Conservation (phyloP, 148 eudicot genomes). For the Rhododendron kiyosumense region DNA sequence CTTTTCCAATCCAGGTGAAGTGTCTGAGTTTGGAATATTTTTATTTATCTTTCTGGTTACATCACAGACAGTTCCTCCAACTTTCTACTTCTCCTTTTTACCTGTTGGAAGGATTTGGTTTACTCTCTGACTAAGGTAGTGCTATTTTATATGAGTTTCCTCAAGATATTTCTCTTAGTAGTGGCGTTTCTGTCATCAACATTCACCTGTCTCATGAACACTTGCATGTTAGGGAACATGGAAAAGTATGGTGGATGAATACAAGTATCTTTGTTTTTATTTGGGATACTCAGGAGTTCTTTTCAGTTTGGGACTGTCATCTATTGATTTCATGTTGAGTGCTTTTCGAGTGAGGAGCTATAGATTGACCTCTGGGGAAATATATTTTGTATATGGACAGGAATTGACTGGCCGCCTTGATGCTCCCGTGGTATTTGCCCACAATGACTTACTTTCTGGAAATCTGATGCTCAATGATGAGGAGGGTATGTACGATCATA, state of each 20-base stretch:
- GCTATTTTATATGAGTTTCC: background rate
- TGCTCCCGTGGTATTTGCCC: slow-evolving; percentile 86
- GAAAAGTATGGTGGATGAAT: background rate
- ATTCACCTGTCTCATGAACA: background rate
- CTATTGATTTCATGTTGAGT: background rate
- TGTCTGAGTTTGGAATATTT: background rate
- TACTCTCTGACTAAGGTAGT: background rate
- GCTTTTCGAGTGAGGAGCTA: background rate
- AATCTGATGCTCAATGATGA: slow-evolving; percentile 88
- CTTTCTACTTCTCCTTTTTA: background rate
- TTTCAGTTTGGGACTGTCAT: background rate
- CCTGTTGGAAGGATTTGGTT: background rate
- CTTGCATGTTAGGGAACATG: slow-evolving; percentile 2
- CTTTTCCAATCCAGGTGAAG: background rate
- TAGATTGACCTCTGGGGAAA: slow-evolving; percentile 13
- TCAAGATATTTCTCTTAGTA: background rate
- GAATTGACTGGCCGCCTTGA: slow-evolving; percentile 58
- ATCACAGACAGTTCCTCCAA: background rate
- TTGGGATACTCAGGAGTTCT: background rate
- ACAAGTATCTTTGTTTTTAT: background rate
- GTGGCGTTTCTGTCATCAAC: background rate
- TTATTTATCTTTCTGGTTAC: background rate
- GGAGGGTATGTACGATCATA: slow-evolving; percentile 41
- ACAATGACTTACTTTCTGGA: slow-evolving; percentile 93
- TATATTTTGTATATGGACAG: slow-evolving; percentile 41